A percentile compares a stretch with the other conserved stretches of the same genome.
These are phyloP conservation scores for Aspergillus pseudoglaucus DNA, from an alignment of 2,329 filamentous ascomycete genomes.

Conservation along the genomic window DNA sequence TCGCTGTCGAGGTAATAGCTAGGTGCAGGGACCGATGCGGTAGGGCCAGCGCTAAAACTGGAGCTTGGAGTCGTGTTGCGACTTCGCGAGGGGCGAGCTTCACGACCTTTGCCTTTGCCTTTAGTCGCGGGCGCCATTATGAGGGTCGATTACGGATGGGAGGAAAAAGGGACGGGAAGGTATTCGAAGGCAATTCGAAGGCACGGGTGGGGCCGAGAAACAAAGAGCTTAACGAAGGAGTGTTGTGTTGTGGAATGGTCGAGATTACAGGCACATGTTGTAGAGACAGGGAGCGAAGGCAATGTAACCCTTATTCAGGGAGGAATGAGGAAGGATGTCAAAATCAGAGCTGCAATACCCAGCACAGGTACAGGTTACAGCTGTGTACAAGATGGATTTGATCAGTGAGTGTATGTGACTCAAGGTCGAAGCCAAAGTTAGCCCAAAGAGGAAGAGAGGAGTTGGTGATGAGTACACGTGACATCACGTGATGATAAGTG, in stretches of 20 bases:
- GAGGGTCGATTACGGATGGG: background rate
- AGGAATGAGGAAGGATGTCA: background rate
- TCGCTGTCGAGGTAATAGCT: slow-evolving; percentile 50
- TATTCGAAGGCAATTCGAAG: background rate
- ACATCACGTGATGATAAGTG: background rate
- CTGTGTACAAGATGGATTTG: background rate
- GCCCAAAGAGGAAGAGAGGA: background rate
- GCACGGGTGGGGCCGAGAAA: too few species aligned
- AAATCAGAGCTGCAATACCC: background rate
- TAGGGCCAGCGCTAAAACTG: slow-evolving; percentile 41
- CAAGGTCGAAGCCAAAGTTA: background rate
- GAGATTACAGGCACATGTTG: background rate
- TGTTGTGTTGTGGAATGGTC: background rate
- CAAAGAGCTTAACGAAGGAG: too few species aligned
- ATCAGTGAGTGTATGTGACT: background rate
- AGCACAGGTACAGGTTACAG: too few species aligned
- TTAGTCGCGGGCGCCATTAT: slow-evolving; percentile 42
- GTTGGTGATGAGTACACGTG: background rate
- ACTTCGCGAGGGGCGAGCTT: slow-evolving; percentile 50
- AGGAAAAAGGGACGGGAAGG: background rate
- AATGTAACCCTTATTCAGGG: background rate
- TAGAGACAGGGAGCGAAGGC: background rate
- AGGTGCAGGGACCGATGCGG: slow-evolving; percentile 30
- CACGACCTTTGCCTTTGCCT: slow-evolving; percentile 49
- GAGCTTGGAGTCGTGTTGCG: slow-evolving; percentile 60